Base-by-base conservation (phyloP, 83 land plant genomes). In the Thuja plicata region DNA sequence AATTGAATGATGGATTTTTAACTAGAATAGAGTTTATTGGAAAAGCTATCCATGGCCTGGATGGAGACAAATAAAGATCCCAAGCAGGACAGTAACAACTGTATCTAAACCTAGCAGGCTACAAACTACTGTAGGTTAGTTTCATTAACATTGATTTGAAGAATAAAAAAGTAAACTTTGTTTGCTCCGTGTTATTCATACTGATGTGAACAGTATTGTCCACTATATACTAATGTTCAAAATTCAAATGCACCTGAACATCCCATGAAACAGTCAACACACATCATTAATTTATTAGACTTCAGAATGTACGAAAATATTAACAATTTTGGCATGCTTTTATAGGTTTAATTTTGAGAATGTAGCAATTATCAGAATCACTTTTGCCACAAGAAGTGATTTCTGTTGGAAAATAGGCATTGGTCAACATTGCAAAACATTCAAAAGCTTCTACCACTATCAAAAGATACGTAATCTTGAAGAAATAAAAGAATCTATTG, bases 311-410 rank as follows among this genome's bases (percentile, higher is more conserved):
- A 40, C 8, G 11, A 79, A 5, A 80, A 80, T 8, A 8, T 38
- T 9, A 80, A 5, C 40, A 17, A 80, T 19, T 19, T 40, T 3
- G 10, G 48, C 41, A 80, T 19, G 11, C 16, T 43, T 80, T 40
- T 80, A 80, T 80, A 43, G 40, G 48, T 43, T 80, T 38, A 80
- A 80, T 19, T 80, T 80, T 80, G 83, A 80, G 24, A 80, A 80
- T 6, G 27, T 21, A 80, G 17, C 27, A 40, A 80, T 80, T 80
- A 80, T 43, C 41, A 5, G 46, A 41, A 41, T 41, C 83, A 40
- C n/a, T 40, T 80, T 80, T 80, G 3, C 71, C 19, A 12, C 83
- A 80, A 80, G 35, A 40, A 80, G 8, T 19, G n/a, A 9, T 40
- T 43, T 80, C 27, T 40, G 83, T 40, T 40, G 7, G 46, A 40